These are phyloP conservation scores for Teratosphaeria nubilosa DNA, from an alignment of 2,329 filamentous ascomycete species.

Conservation along the genomic window DNA sequence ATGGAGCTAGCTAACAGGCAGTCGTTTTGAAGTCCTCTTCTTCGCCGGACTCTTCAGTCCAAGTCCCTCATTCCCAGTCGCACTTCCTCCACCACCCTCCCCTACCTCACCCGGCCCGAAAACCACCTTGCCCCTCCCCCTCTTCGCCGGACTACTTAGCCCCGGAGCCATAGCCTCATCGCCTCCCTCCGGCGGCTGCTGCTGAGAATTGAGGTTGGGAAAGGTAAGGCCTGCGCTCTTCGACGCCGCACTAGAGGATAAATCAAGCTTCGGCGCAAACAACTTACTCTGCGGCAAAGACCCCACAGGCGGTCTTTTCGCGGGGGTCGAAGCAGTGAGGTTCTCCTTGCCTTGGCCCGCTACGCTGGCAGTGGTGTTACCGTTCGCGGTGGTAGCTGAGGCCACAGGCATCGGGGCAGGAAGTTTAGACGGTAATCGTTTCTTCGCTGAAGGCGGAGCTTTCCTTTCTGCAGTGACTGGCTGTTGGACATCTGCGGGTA, in stretches of 20 bases:
- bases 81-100: background rate
- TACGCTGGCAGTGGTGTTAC: background rate
- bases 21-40: conserved; percentile 11
- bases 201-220: background rate
- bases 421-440: conserved; percentile 3
- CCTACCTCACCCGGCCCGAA: background rate
- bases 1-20: background rate
- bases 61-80: background rate
- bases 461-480: conserved; percentile 6
- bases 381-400: background rate
- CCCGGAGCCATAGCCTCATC: background rate
- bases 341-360: conserved; percentile 16
- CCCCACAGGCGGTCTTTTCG: conserved; percentile 15
- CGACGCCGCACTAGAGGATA: conserved; percentile 4
- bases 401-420: conserved; percentile 8
- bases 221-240: background rate
- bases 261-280: conserved; percentile 19
- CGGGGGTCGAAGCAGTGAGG: conserved; percentile 16
- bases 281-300: conserved; percentile 3
- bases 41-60: conserved; percentile 18
- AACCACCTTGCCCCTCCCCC: conserved; percentile 22
- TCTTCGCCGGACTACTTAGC: conserved; percentile 18
- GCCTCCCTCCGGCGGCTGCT: background rate
- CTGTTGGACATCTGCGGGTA: conserved; percentile 1
- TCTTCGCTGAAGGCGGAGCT: background rate